Base-by-base conservation (phyloP, 306 rosid genomes). In the Vigna radiata region DNA sequence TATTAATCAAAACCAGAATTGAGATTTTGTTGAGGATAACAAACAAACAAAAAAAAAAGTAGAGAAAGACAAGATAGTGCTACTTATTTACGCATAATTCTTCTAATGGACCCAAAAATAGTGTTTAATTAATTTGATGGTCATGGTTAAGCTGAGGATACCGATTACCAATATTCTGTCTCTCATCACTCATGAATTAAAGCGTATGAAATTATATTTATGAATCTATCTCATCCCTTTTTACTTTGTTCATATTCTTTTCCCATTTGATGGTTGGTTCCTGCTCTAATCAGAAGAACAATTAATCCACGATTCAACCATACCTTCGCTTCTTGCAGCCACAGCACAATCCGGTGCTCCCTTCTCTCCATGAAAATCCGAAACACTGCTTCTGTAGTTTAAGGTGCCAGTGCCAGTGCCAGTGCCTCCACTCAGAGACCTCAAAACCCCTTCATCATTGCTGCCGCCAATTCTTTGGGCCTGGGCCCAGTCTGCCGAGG, bases 241-340 rank as follows among this genome's bases (percentile, higher is more conserved):
- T 37, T 66, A 62, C 16, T 27, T 41, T 80, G 17, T 39, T 65
- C 47, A 17, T 67, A 64, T 33, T 66, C 64, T 50, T 58, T 77
- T 68, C 59, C 17, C 66, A 52, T 47, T 56, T 25, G 59, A 6
- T 2, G 15, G 48, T 46, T 52, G 37, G 53, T 12, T 39, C 23
- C 14, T 6, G 49, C 50, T 60, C 39, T 82, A 91, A 81, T 95
- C 97, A 25, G 99, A 90, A 58, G 99, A 95, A 86, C 96, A 92
- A 88, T 83, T 86, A 74, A 96, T 92, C 97, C 98, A 92, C 33
- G 99, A 86, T 85, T 96, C 97, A 77, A 90, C 86, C 87, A 90
- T 96, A 91, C 97, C 97, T 96, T 88, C 97, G 52, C 78, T 84
- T 79, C 97, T 85, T 12, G 85, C 71, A 41, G 85, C 60, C 69